phyloP scores from a whole-genome alignment of 1,284 basidiomycete species.

The Ustilago loliicola region DNA sequence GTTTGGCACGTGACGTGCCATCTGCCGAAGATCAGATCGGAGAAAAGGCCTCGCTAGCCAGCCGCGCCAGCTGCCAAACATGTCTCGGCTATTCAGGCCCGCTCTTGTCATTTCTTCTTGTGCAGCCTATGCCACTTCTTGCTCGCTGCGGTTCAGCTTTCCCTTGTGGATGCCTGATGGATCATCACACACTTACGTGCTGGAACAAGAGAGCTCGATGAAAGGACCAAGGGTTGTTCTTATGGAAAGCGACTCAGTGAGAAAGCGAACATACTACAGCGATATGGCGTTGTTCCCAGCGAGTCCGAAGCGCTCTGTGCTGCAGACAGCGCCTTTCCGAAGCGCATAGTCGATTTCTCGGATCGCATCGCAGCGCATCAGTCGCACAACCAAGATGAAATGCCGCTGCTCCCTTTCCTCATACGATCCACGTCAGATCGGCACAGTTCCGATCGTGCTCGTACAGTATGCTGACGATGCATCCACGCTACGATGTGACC shows the following conservation, averaged over 20 bases:
- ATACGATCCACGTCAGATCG: neutral
- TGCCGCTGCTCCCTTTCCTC: too few relatives aligned
- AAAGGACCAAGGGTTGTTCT: too few relatives aligned
- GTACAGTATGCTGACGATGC: neutral
- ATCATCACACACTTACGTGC: too few relatives aligned
- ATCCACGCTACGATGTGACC: neutral
- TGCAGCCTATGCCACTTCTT: neutral
- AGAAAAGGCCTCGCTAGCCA: neutral
- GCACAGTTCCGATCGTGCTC: neutral
- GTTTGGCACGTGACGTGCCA: neutral
- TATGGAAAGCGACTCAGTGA: too few relatives aligned
- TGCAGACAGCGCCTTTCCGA: neutral
- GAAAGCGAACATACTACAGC: too few relatives aligned
- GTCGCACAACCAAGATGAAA: too few relatives aligned
- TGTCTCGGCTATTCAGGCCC: constrained; percentile 6
- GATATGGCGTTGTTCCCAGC: neutral
- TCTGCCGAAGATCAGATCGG: neutral
- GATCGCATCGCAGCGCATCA: neutral
- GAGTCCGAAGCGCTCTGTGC: too few relatives aligned
- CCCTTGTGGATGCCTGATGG: too few relatives aligned
- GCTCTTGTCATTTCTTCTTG: neutral
- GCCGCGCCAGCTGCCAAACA: neutral
- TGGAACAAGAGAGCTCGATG: too few relatives aligned
- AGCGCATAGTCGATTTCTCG: neutral
- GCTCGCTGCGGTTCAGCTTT: too few relatives aligned